A percentile compares a stretch with the other conserved stretches of the same genome.
Conservation (phyloP, 1,139 yeast species). For the Groenewaldozyma auringiensis region DNA sequence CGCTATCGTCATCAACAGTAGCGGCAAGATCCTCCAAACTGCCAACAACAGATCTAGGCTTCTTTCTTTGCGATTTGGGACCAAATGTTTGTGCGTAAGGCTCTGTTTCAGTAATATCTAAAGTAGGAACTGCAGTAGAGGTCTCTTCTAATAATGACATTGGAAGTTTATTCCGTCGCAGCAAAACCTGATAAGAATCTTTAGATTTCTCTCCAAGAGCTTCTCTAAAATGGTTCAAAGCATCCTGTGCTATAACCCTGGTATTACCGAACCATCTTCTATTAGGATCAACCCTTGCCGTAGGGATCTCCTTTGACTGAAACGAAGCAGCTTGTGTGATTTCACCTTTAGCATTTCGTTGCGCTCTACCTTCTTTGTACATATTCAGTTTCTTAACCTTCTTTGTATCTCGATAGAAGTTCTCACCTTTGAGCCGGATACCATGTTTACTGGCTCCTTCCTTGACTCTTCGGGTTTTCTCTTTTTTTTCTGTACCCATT, state of each 20-base stretch:
- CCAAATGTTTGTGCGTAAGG: conserved; percentile 79
- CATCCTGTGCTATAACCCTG: conserved; percentile 95
- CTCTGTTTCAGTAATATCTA: conserved; percentile 82
- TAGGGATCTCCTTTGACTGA: conserved; percentile 82
- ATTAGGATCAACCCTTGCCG: conserved; percentile 92
- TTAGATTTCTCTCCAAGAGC: conserved; percentile 84
- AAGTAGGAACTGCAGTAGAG: conserved; percentile 59
- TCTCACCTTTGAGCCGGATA: conserved; percentile 91
- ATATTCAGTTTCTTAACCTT: conserved; percentile 82
- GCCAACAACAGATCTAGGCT: conserved; percentile 72
- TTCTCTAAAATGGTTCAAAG: conserved; percentile 85
- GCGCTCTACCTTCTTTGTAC: conserved; percentile 89
- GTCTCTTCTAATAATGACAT: conserved; percentile 85
- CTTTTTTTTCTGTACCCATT: conserved; percentile 94
- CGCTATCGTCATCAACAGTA: conserved; percentile 50
- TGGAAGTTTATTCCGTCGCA: conserved; percentile 87
- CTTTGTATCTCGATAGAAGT: conserved; percentile 88
- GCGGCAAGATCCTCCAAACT: conserved; percentile 76
- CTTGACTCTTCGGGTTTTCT: conserved; percentile 75
- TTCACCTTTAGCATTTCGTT: conserved; percentile 81
- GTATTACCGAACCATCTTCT: conserved; percentile 98
- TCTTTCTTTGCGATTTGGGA: conserved; percentile 89
- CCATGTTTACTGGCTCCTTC: conserved; percentile 71
- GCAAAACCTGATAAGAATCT: conserved; percentile 80
- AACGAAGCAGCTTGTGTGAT: conserved; percentile 78